Conservation (phyloP, 1,284 basidiomycete genomes). For the Marasmius tenuissimus region DNA sequence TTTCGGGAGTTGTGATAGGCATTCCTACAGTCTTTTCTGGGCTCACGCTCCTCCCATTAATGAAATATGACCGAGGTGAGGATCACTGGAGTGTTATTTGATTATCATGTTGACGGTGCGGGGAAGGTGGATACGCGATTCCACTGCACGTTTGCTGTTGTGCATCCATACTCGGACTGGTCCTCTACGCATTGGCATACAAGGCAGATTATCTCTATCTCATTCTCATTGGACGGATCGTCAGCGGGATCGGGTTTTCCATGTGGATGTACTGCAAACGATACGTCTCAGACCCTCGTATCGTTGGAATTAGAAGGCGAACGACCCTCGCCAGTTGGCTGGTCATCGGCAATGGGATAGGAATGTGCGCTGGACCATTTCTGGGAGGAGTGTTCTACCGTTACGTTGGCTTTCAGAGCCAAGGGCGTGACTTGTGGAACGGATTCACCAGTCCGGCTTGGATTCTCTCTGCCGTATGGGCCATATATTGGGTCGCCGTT, state of each 20-base stretch:
- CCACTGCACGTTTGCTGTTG: constrained; percentile 43
- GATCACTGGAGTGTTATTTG: not conserved
- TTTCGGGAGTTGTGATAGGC: constrained; percentile 69
- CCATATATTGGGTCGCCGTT: constrained; percentile 48
- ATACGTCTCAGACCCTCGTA: constrained; percentile 63
- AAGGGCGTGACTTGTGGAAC: constrained; percentile 41
- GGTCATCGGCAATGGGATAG: constrained; percentile 62
- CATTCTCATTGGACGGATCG: constrained; percentile 47
- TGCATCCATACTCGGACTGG: constrained; percentile 35
- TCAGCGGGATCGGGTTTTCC: constrained; percentile 48
- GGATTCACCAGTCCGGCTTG: constrained; percentile 70
- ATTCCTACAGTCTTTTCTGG: constrained; percentile 64
- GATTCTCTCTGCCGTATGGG: constrained; percentile 59
- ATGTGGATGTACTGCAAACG: constrained; percentile 54
- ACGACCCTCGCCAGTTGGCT: constrained; percentile 66
- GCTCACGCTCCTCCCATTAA: constrained; percentile 56
- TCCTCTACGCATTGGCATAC: constrained; percentile 44
- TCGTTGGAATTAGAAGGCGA: constrained; percentile 64
- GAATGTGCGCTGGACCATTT: constrained; percentile 68
- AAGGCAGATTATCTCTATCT: constrained; percentile 41
- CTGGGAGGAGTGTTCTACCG: constrained; percentile 62
- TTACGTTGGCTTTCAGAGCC: constrained; percentile 45
- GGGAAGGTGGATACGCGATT: constrained; percentile 51
- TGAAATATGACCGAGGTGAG: constrained; percentile 55
- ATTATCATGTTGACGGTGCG: constrained; percentile 1